Evolutionary conservation across 495 filamentous ascomycete genomes (phyloP), one percentile per base, ranked within the genome.

Genomic region (Tuber borchii): DNA sequence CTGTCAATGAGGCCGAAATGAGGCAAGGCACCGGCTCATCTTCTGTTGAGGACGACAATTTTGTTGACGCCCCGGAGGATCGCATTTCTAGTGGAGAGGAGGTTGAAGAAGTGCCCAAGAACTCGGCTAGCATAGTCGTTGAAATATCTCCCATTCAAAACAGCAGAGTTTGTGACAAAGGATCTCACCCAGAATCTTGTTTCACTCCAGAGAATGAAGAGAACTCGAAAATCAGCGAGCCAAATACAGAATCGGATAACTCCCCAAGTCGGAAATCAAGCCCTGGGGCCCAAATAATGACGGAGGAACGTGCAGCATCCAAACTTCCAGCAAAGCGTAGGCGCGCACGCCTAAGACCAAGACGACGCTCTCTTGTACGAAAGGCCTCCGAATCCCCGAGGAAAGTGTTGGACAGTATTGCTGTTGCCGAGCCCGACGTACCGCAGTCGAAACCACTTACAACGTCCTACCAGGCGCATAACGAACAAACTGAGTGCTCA

Each of bases 241-340:
- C 26, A 65, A 65, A 8, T 31, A 65, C 56, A 65, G 56, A 65
- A 65, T 65, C 31, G 2, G 56, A 65, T 65, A 31, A 19, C 14
- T 26, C 56, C 17, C 56, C 19, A 34, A 65, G 56, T 65, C 56
- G 56, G 56, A 26, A 34, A 34, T 34, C 56, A 65, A 79, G 77
- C 42, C 77, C 78, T 9, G 76, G 71, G 43, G 78, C 31, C 4
- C 78, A 79, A n/a, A 79, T 79, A 42, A 79, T 79, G 14, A 77
- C 78, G 34, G 78, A 79, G 39, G 69, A 79, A 26, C 69, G 77
- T 40, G 76, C 77, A 20, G 71, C 78, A 17, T 77, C 74, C 51
- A 42, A 73, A 37, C 43, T 75, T 39, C 77, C 56, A 17, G 26
- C 26, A 19, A 34, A 34, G 26, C 56, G 56, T 14, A 65, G 56